Base-by-base conservation (phyloP, 495 filamentous ascomycete species). In the Aspergillus incahuasiensis region DNA sequence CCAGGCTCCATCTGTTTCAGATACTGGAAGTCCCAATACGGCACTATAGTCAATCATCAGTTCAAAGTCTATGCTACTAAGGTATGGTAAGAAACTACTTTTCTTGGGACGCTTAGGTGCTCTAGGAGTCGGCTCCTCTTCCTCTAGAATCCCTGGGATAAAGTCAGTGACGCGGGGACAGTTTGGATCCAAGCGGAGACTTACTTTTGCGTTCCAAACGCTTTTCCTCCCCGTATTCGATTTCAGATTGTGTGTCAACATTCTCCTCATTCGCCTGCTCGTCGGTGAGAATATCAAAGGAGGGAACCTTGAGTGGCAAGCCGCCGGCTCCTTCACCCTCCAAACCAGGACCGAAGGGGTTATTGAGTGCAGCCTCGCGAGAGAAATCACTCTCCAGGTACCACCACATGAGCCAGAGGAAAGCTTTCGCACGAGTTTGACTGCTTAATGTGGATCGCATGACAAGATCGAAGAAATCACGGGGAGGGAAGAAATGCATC, bases 341-440 rank as follows among this genome's bases (percentile, higher is more conserved):
- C 71, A 78, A 68, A 18, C 94, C 94, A 1, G 83, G 68, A 2
- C 95, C 94, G 63, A 95, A 98, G 0, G 94, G 94, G 68, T 97
- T 98, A 54, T 87, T 84, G 39, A 85, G 74, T 38, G 90, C 89
- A 51, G 86, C 89, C 58, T 96, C 87, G 46, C 82, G 78, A 5
- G 86, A 86, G 64, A 96, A 97, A 66, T 97, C 89, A 48, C 92
- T 92, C 72, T 98, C 95, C n/a, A 97, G 77, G 69, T 98, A 97
- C 77, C 90, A 95, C 94, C 94, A 98, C 85, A 98, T 96, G 56
- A 98, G 69, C 94, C 94, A 98, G 15, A 98, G 73, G 65, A 98
- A 98, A 1, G 92, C 92, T 49, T 73, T 87, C 0, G 95, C 94
- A 53, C 94, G 82, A 63, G 87, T 92, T 63, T 78, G 73, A 66